Percentiles rank a stretch among this genome's conserved stretches.
Conservation (phyloP, 2,329 filamentous ascomycete genomes). For the Botrytis tulipae region DNA sequence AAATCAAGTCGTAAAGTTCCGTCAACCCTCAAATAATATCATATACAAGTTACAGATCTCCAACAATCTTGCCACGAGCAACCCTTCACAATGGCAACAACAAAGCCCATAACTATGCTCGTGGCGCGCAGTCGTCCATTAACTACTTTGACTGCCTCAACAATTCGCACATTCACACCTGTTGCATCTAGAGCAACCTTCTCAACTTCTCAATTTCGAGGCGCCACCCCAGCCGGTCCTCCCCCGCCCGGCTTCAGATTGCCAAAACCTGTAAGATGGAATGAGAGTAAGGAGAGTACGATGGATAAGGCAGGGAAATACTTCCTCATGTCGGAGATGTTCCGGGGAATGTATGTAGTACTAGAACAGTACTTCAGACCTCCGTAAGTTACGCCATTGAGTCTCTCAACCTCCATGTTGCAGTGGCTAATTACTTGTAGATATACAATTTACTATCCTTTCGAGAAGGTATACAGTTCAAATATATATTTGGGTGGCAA, state of each 20-base stretch:
- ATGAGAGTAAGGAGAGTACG: slow-evolving; percentile 72
- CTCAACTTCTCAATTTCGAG: slow-evolving; percentile 35
- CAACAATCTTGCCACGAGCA: slow-evolving; percentile 37
- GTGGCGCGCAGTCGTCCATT: slow-evolving; percentile 39
- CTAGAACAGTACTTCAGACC: slow-evolving; percentile 98
- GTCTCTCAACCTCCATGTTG: slow-evolving; percentile 21
- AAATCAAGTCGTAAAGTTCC: slow-evolving; percentile 19
- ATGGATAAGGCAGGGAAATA: slow-evolving; percentile 86
- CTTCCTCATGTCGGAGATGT: slow-evolving; percentile 94
- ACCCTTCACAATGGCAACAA: slow-evolving; percentile 39
- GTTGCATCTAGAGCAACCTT: slow-evolving; percentile 31
- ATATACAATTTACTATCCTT: slow-evolving; percentile 98
- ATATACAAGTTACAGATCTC: slow-evolving; percentile 22
- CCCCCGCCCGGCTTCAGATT: slow-evolving; percentile 81
- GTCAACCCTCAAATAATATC: slow-evolving; percentile 22
- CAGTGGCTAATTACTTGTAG: slow-evolving; percentile 48
- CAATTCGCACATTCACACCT: slow-evolving; percentile 31
- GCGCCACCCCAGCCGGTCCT: slow-evolving; percentile 70
- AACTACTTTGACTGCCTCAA: slow-evolving; percentile 30
- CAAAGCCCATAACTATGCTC: slow-evolving; percentile 41
- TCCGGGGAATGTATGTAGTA: slow-evolving; percentile 95
- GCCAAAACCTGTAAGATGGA: slow-evolving; percentile 71
- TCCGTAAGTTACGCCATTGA: slow-evolving; percentile 66
- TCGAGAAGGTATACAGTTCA: slow-evolving; percentile 70
- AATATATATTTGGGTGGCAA: not conserved